phyloP scores from a whole-genome alignment of 2,329 filamentous ascomycete genomes.

The Ophiostoma ulmi region DNA sequence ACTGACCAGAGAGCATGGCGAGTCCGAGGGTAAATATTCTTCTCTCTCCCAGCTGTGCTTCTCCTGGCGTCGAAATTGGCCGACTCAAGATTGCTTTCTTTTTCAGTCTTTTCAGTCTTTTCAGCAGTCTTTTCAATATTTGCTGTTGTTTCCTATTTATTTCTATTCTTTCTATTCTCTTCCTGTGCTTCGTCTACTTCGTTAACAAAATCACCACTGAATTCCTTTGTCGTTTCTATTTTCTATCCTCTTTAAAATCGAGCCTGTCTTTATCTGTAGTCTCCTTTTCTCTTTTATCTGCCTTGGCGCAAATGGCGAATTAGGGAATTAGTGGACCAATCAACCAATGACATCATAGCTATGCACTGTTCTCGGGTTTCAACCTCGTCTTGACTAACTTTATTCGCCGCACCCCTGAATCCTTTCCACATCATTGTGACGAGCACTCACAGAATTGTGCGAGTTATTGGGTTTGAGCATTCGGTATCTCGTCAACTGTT shows the following conservation, averaged over 20 bases:
- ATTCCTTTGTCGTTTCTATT: neutral
- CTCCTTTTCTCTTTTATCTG: neutral
- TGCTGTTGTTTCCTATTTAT: neutral
- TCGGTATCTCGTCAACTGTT: neutral
- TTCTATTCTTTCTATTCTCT: neutral
- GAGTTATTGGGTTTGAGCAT: neutral
- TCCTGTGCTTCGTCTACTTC: neutral
- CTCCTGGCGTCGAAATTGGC: neutral
- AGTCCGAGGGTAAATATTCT: conserved; percentile 1
- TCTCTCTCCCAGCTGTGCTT: neutral
- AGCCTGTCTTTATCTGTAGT: neutral
- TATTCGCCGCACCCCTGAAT: neutral
- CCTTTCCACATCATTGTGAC: neutral
- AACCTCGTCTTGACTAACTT: conserved; percentile 1
- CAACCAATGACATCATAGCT: conserved; percentile 11
- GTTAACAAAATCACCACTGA: neutral
- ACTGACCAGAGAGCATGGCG: neutral
- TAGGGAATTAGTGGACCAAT: neutral
- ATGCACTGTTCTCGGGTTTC: neutral
- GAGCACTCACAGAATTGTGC: neutral
- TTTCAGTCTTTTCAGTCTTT: too few relatives aligned
- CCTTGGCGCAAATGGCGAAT: neutral
- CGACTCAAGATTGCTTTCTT: too few relatives aligned
- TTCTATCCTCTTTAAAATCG: neutral
- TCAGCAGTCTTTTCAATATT: too few relatives aligned